These are phyloP conservation scores for Boechera stricta DNA, from an alignment of 345 rosid species.

Conservation along the genomic window DNA sequence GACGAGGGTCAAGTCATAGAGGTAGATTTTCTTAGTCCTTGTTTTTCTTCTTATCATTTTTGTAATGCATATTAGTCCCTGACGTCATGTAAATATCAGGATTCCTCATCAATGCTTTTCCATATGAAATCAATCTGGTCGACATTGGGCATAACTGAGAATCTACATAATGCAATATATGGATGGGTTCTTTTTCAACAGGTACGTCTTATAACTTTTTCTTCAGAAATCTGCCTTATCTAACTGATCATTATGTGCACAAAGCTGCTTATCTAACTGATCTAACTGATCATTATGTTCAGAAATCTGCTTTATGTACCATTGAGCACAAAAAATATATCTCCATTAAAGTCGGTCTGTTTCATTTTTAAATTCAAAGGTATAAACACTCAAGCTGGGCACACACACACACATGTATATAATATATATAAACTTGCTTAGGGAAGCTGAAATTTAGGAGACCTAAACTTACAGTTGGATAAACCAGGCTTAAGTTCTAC, in stretches of 20 bases:
- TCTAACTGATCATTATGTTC: too few species aligned
- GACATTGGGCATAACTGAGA: constrained; percentile 86
- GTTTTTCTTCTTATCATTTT: constrained; percentile 11
- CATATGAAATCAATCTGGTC: constrained; percentile 80
- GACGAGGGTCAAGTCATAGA: constrained; percentile 92
- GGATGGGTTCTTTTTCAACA: constrained; percentile 88
- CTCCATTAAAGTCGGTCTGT: background rate
- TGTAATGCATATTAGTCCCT: constrained; percentile 22
- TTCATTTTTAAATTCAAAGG: background rate
- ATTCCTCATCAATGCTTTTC: constrained; percentile 64
- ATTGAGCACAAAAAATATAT: constrained; percentile 5
- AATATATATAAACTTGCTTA: constrained; percentile 1
- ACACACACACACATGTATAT: background rate
- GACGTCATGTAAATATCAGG: constrained; percentile 52
- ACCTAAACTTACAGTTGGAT: constrained; percentile 20
- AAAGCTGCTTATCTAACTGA: background rate
- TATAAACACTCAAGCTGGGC: background rate
- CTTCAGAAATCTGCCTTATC: constrained; percentile 26
- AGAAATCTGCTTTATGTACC: background rate
- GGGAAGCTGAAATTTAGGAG: constrained; percentile 9
- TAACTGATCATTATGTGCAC: constrained; percentile 21
- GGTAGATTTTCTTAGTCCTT: constrained; percentile 54
- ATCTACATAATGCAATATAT: constrained; percentile 75
- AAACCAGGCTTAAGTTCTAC: background rate
- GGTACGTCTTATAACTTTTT: constrained; percentile 55